These are phyloP conservation scores for Fusarium piperis DNA, from an alignment of 2,329 filamentous ascomycete genomes.

Conservation along the genomic window DNA sequence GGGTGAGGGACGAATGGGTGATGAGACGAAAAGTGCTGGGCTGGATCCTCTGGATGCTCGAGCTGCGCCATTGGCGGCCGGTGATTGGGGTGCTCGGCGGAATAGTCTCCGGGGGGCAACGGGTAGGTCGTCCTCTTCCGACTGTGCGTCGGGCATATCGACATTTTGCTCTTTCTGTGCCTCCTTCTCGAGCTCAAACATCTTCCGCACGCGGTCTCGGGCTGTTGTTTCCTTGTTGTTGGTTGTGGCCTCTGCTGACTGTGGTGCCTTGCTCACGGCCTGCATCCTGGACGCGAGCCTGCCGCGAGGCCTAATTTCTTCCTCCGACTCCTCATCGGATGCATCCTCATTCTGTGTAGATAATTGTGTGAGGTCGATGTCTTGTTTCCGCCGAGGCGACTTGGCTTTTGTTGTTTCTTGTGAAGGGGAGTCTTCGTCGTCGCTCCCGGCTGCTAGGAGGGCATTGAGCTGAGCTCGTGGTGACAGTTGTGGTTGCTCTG, in stretches of 20 bases:
- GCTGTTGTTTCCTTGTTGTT: conserved; percentile 43
- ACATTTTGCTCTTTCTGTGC: conserved; percentile 40
- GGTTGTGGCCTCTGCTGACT: neutral
- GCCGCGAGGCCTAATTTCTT: conserved; percentile 64
- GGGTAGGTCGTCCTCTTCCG: conserved; percentile 54
- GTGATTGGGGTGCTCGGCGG: conserved; percentile 48
- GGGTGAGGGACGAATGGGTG: conserved; percentile 54
- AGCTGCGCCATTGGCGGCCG: conserved; percentile 40
- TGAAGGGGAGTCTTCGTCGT: conserved; percentile 52
- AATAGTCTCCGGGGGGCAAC: conserved; percentile 53
- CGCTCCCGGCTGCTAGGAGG: conserved; percentile 60
- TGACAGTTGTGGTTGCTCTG: conserved; percentile 57
- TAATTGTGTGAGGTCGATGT: conserved; percentile 17
- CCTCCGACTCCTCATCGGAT: conserved; percentile 55
- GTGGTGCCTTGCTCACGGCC: conserved; percentile 42
- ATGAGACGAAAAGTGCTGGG: conserved; percentile 66
- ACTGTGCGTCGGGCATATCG: conserved; percentile 45
- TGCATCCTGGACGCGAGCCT: conserved; percentile 73
- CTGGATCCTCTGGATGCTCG: conserved; percentile 42
- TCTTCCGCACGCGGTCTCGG: conserved; percentile 55
- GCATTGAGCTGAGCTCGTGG: conserved; percentile 66
- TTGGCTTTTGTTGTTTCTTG: conserved; percentile 19
- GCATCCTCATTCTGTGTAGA: conserved; percentile 54
- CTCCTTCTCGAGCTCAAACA: conserved; percentile 49
- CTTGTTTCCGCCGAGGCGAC: conserved; percentile 15